Evolutionary conservation across 495 filamentous ascomycete species (phyloP).

Genomic region (Xanthoparmelia taractica): DNA sequence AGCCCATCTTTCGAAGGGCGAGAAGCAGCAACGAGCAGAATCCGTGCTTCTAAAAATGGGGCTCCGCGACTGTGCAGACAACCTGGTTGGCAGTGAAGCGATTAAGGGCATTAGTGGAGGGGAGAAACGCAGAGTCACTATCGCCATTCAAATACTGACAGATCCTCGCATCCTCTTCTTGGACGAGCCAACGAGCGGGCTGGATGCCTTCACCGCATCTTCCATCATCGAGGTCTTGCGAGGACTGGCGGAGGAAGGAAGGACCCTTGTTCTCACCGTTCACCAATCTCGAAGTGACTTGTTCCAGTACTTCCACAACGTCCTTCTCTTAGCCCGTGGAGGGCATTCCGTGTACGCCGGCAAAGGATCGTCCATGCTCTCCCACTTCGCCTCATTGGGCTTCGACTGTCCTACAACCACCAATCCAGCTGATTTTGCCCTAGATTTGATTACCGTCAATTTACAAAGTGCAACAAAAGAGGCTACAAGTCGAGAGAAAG

Average conservation of each 20-base stretch:
- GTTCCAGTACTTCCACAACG: slow-evolving; percentile 59
- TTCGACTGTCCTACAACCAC: slow-evolving; percentile 56
- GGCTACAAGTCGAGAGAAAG: slow-evolving; percentile 49
- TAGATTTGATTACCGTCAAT: slow-evolving; percentile 68
- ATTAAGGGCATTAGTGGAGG: slow-evolving; percentile 72
- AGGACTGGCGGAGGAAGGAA: slow-evolving; percentile 61
- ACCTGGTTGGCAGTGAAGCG: slow-evolving; percentile 59
- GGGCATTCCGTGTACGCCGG: slow-evolving; percentile 61
- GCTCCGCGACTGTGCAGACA: slow-evolving; percentile 68
- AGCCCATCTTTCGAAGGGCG: slow-evolving; percentile 52
- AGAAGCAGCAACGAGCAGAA: slow-evolving; percentile 59
- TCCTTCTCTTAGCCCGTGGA: slow-evolving; percentile 62
- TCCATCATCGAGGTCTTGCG: slow-evolving; percentile 66
- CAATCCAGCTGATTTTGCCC: slow-evolving; percentile 68
- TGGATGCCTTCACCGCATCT: slow-evolving; percentile 68
- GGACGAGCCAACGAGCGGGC: slow-evolving; percentile 67
- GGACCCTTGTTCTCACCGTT: slow-evolving; percentile 65
- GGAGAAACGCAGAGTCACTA: slow-evolving; percentile 66
- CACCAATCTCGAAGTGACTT: slow-evolving; percentile 69
- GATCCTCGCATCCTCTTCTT: slow-evolving; percentile 62
- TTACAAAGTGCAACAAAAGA: slow-evolving; percentile 55
- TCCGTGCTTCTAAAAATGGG: slow-evolving; percentile 66
- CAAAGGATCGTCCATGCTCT: slow-evolving; percentile 53
- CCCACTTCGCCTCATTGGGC: slow-evolving; percentile 52
- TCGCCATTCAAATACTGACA: slow-evolving; percentile 67